Conservation (phyloP, 2,329 filamentous ascomycete genomes). For the Xylariaceae sp. region DNA sequence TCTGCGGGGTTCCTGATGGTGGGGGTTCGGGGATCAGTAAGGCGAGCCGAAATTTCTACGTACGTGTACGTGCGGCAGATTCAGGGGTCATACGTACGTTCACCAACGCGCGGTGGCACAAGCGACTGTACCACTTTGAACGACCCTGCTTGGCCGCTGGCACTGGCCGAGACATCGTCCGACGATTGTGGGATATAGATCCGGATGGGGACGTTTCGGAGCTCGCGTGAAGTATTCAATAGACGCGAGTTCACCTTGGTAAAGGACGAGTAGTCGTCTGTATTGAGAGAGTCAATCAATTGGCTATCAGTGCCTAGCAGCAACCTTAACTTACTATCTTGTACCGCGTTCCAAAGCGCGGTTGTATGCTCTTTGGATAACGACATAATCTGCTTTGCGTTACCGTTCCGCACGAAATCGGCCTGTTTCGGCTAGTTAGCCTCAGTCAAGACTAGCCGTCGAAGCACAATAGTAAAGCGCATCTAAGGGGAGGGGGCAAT, state of each 20-base stretch:
- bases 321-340: conserved; percentile 69
- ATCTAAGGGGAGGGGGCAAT: neutral
- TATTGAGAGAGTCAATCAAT: neutral
- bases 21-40: too few relatives aligned
- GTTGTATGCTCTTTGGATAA: conserved; percentile 83
- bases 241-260: conserved; percentile 75
- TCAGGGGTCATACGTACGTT: conserved; percentile 37
- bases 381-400: conserved; percentile 87
- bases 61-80: too few relatives aligned
- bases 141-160: conserved; percentile 46
- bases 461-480: too few relatives aligned
- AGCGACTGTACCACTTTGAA: conserved; percentile 78
- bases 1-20: conserved; percentile 43
- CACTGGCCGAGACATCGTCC: conserved; percentile 38
- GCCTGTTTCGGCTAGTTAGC: conserved; percentile 50
- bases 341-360: conserved; percentile 78
- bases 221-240: conserved; percentile 71
- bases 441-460: neutral
- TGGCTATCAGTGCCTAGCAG: neutral
- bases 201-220: conserved; percentile 84
- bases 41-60: too few relatives aligned
- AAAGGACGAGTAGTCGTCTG: conserved; percentile 75
- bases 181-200: conserved; percentile 75
- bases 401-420: conserved; percentile 85
- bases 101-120: conserved; percentile 49